Conservation (phyloP, 2,329 filamentous ascomycete genomes). For the Phoma sp. region DNA sequence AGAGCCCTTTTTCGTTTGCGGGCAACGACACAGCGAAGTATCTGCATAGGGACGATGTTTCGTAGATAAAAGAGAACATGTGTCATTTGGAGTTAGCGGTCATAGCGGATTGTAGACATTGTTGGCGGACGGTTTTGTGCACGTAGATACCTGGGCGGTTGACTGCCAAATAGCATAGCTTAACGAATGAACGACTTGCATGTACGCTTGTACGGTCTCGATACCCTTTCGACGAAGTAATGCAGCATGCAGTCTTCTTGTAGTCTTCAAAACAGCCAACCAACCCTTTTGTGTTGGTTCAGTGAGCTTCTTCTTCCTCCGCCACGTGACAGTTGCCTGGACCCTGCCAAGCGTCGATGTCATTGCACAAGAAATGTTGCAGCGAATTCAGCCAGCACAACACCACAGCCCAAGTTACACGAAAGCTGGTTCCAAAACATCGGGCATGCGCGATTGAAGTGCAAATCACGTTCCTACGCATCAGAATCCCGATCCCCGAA, state of each 20-base stretch:
- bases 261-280: no score
- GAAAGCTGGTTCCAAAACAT: no score
- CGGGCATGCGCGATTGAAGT: not conserved
- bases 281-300: no score
- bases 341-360: conserved; percentile 20
- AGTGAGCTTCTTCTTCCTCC: not conserved
- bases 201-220: no score
- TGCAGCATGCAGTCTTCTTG: no score
- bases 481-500: not conserved
- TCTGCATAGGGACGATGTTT: conserved; percentile 38
- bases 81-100: conserved; percentile 1
- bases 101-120: conserved; percentile 9
- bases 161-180: conserved; percentile 6
- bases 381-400: not conserved
- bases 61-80: conserved; percentile 17
- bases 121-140: conserved; percentile 7
- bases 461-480: not conserved
- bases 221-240: no score
- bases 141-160: conserved; percentile 9
- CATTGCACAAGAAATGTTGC: conserved; percentile 12
- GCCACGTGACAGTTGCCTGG: conserved; percentile 12
- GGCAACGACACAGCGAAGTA: conserved; percentile 45
- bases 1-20: conserved; percentile 76
- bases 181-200: conserved; percentile 10
- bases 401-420: not conserved